Evolutionary conservation across 164 flowering plant species (phyloP), one percentile per base, ranked within the genome.

Genomic region (Piper betle): DNA sequence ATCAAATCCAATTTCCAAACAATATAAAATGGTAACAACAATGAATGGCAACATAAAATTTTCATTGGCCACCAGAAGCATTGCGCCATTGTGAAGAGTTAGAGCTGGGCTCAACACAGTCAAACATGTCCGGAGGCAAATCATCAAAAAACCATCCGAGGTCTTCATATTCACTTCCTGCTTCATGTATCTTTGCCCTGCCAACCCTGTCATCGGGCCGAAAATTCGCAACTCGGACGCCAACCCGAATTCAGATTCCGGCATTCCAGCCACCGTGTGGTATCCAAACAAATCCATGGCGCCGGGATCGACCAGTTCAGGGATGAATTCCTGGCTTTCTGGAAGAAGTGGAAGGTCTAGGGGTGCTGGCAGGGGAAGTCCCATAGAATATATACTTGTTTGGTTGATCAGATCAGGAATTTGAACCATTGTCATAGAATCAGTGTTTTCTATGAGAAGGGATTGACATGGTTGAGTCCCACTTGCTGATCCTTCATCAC

Each of bases 131-230:
- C 0, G 76, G 20, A 0, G 94, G 94, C 56, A 89, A 82, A 40
- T 89, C 96, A 65, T 82, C 85, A 11, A 87, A 80, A 89, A 81
- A 56, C 76, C 62, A 46, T 81, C 86, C 0, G 84, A 81, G 5
- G 76, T 77, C 16, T 40, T 64, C 0, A 67, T 64, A 52, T 65
- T 66, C 37, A 52, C 71, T 25, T 66, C 72, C 63, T 39, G 57
- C 63, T 15, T 52, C 9, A 15, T 46, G 54, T 17, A 5, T n/a
- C 54, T 46, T 46, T 46, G 50, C 50, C 50, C 50, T 46, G 50
- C 50, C 12, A 25, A 25, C 33, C 33, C 33, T 25, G 50, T 12
- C 15, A 15, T 46, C 11, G 12, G 3, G 3, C 1, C 50, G 11
- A 5, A 46, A 2, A 46, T 5, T 15, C 13, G 50, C 11, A 46